Percentiles rank a stretch among this genome's conserved stretches.
Conservation (phyloP, 208 protist species). For the Wallacemonas sp. region DNA sequence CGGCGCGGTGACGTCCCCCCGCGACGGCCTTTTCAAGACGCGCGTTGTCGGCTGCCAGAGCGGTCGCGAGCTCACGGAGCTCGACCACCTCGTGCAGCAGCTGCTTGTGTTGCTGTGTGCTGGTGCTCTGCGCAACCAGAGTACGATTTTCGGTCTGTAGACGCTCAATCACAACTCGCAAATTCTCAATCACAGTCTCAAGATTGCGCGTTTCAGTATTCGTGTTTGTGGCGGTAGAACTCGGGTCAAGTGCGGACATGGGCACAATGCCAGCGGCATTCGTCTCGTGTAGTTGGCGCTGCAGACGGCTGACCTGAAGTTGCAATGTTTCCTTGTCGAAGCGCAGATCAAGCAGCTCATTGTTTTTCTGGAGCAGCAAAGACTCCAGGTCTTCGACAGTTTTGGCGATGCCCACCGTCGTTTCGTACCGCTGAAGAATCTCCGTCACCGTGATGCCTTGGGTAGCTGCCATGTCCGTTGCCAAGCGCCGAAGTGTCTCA, state of each 20-base stretch:
- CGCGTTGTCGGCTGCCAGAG: conserved; percentile 34
- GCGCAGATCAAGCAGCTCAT: conserved; percentile 69
- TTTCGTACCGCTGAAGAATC: conserved; percentile 32
- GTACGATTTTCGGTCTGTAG: conserved; percentile 73
- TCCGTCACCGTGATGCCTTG: conserved; percentile 23
- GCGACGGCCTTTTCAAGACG: background rate
- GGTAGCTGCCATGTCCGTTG: conserved; percentile 41
- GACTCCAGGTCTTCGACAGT: conserved; percentile 28
- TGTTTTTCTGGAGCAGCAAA: conserved; percentile 48
- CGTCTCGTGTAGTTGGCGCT: conserved; percentile 53
- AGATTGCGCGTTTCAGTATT: conserved; percentile 32
- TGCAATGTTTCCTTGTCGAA: conserved; percentile 70
- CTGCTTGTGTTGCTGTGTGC: conserved; percentile 31
- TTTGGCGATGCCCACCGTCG: conserved; percentile 2
- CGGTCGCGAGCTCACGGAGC: conserved; percentile 42
- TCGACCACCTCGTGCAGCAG: conserved; percentile 63
- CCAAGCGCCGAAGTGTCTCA: conserved; percentile 36
- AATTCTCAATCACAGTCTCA: conserved; percentile 66
- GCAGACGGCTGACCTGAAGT: conserved; percentile 53
- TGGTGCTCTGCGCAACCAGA: conserved; percentile 32
- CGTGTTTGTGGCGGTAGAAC: conserved; percentile 7
- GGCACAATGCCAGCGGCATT: background rate
- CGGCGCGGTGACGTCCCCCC: conserved; percentile 17
- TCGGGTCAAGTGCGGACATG: background rate
- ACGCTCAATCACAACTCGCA: conserved; percentile 73